Conservation (phyloP, 306 rosid genomes). For the Cicer yamashitae region DNA sequence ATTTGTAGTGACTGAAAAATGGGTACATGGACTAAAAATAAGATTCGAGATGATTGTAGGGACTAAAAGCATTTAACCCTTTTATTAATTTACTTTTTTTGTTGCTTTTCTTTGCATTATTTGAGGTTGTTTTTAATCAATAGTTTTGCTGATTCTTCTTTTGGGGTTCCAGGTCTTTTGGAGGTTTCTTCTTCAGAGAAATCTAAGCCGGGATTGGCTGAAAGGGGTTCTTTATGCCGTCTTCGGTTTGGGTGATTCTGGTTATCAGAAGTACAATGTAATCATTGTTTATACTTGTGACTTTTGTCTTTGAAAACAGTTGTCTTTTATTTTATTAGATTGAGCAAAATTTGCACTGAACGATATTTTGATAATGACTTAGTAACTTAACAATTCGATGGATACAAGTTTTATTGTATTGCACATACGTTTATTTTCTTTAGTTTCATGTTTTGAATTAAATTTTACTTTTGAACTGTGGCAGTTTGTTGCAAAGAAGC, state of each 20-base stretch:
- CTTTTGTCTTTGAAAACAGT: background rate
- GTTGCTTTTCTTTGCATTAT: slow-evolving; percentile 2
- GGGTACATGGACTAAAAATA: background rate
- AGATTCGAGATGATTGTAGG: background rate
- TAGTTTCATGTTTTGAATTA: slow-evolving; percentile 39
- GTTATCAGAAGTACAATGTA: slow-evolving; percentile 92
- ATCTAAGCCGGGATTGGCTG: slow-evolving; percentile 73
- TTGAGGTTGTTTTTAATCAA: background rate
- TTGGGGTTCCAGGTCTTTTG: slow-evolving; percentile 74
- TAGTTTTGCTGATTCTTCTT: slow-evolving; percentile 35
- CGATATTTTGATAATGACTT: slow-evolving; percentile 3
- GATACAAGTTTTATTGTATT: slow-evolving; percentile 1
- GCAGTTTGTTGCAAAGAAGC: slow-evolving; percentile 97
- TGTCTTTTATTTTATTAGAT: slow-evolving; percentile 29
- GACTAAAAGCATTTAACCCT: background rate
- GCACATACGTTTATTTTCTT: slow-evolving; percentile 19
- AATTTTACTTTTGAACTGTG: slow-evolving; percentile 1
- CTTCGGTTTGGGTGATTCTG: slow-evolving; percentile 93
- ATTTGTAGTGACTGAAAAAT: background rate
- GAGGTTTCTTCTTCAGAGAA: slow-evolving; percentile 83
- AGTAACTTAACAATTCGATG: background rate
- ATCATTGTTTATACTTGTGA: slow-evolving; percentile 34
- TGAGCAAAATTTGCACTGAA: background rate
- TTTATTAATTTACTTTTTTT: background rate
- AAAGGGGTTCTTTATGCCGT: slow-evolving; percentile 74